Evolutionary conservation across 345 rosid genomes (phyloP), one percentile per base, ranked within the genome.

Genomic region (Clarkia xantiana): DNA sequence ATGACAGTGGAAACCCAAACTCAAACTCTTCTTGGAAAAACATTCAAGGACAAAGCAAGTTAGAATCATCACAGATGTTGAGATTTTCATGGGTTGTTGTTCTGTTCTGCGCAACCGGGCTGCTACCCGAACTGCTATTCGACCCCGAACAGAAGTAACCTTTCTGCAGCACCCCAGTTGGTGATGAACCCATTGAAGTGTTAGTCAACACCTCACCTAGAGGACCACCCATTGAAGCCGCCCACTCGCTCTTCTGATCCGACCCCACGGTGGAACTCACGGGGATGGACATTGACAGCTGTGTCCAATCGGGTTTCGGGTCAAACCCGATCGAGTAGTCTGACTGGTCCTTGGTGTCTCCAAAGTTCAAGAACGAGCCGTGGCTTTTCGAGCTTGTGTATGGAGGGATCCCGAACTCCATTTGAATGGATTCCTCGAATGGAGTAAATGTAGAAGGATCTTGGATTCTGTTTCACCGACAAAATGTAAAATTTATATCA

Each of bases 101-200:
- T 45, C 51, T 55, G 55, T 58, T 66, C 58, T 69, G 76, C 0
- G 79, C 69, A 41, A 71, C 61, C 1, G 85, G 79, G 63, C 96
- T 90, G 62, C 94, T 83, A 42, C 82, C 96, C 0, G 86, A 78
- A 56, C 97, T 86, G 66, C 84, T 81, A 59, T 81, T 86, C 1
- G 97, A 83, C 43, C 77, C 64, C 0, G 93, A 77, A 20, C 67
- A 81, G 23, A 83, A 81, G 1, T 76, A 54, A 14, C 78, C 60
- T 67, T 77, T 90, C 47, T 81, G 94, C 44, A 81, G 47, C 14
- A 90, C 96, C 0, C 94, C 96, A 0, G 81, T 81, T 0, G 95
- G 95, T 15, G 95, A 85, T 16, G 86, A 78, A 57, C 71, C 66
- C 40, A 70, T 1, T 51, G 62, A 66, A 47, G 75, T 74, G 54